These are phyloP conservation scores for Pistacia vera DNA, from an alignment of 345 rosid species.

Conservation along the genomic window DNA sequence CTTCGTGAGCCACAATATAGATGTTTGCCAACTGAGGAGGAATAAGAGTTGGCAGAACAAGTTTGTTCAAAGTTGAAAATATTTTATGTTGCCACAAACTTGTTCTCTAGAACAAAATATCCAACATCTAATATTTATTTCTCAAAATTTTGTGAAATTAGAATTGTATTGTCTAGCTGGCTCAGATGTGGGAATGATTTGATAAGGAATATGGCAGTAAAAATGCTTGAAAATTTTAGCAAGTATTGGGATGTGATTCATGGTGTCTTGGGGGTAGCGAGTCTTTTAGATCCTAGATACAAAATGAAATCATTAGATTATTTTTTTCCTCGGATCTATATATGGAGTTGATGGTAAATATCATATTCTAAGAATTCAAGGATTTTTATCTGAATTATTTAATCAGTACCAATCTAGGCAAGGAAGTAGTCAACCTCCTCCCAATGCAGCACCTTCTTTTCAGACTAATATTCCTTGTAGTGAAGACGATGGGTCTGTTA, in stretches of 20 bases:
- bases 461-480: too few species aligned
- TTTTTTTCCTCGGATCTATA: background rate
- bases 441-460: too few species aligned
- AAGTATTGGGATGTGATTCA: constrained; percentile 14
- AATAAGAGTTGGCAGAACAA: background rate
- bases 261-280: background rate
- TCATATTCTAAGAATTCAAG: too few species aligned
- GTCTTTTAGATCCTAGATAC: constrained; percentile 7
- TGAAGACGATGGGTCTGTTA: too few species aligned
- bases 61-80: background rate
- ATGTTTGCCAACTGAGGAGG: background rate
- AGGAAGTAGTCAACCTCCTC: too few species aligned
- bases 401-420: too few species aligned
- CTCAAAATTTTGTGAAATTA: constrained; percentile 3
- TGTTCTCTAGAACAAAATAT: constrained; percentile 8
- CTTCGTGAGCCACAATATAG: background rate
- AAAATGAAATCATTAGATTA: background rate
- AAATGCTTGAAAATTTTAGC: background rate
- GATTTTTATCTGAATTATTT: too few species aligned
- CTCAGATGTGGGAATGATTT: background rate
- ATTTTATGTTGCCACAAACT: background rate
- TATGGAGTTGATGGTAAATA: background rate
- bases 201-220: background rate
- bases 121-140: constrained; percentile 4
- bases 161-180: background rate